Evolutionary conservation across 2,329 filamentous ascomycete genomes (phyloP), one percentile per base, ranked within the genome.

Genomic region (Botrytis byssoidea): DNA sequence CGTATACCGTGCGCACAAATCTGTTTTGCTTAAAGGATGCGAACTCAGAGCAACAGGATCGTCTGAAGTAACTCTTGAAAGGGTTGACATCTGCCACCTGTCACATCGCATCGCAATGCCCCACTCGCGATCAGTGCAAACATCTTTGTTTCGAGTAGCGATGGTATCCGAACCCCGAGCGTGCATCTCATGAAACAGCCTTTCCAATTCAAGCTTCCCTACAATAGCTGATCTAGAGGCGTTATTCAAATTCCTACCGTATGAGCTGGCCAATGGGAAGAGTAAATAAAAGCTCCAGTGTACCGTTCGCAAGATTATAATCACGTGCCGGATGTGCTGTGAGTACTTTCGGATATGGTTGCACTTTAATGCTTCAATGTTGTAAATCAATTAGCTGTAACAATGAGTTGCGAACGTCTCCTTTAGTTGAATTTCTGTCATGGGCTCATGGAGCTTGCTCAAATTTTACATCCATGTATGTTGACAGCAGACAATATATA

Each of bases 21-120:
- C 35, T 4, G 29, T n/a, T 22, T 40, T 40, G 25, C 22, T 67
- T 40, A 9, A 14, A 35, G 32, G 1, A 29, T 29, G 2, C 37
- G 5, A 68, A 57, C 25, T 32, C 18, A 29, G 29, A 40, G 9
- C 22, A 37, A 55, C 8, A 22, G n/a, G 35, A 2, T 40, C 46
- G 57, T 70, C 40, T 70, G 67, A 44, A 57, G 51, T 68, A 55
- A 4, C n/a, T 44, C 7, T 60, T 10, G 32, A 32, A 70, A 60
- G n/a, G 3, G 14, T 60, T 44, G 67, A 61, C 51, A 20, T 18
- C 3, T 61, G 29, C 40, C 20, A 70, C 32, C n/a, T 20, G 29
- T 12, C 67, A 35, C 55, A 32, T 70, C n/a, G 20, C 51, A 70
- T 70, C 37, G 37, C 18, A 60, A 46, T 60, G 1, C 20, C n/a